Base-by-base conservation (phyloP, 371 early-diverging fungal genomes). In the Rhizopus arrhizus region DNA sequence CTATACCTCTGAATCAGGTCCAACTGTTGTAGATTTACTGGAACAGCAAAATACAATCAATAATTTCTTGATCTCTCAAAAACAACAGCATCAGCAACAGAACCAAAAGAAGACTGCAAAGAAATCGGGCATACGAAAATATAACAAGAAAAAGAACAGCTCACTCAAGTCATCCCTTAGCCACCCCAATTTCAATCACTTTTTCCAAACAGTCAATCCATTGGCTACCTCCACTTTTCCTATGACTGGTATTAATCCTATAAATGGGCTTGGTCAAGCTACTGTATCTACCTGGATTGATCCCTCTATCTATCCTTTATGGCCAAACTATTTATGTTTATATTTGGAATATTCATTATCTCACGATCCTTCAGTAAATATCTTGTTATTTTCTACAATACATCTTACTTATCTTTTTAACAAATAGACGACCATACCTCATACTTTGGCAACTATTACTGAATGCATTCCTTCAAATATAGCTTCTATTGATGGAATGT, bases 291-390 rank as follows among this genome's bases (percentile, higher is more conserved):
- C 16, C n/a, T 66, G 53, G 61, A 53, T 63, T 35, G 60, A 64
- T 40, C 49, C 56, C 9, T 59, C 56, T 10, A 13, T 58, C 13
- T 63, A 62, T 41, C 64, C 66, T 5, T 42, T 72, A 28, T 80
- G 81, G 81, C 78, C 81, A 11, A 80, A 77, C 40, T 77, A 77
- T 50, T 38, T 80, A 11, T 80, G 81, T 28, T 54, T 80, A 9
- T 77, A 73, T 53, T 66, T 80, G 9, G 76, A 80, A 50, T 75
- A 75, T 47, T 56, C 75, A 0, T 51, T 70, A 10, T 64, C 77
- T 10, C 73, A 75, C 58, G 74, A 77, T 35, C 68, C 72, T n/a
- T 63, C 75, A 33, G 61, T 65, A 47, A 56, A 32, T 22, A 50
- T 32, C 15, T 2, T 8, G 1, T 28, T 36, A 35, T 28, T 31